Conservation (phyloP, 2,329 filamentous ascomycete species). For the Penicillium sp. region DNA sequence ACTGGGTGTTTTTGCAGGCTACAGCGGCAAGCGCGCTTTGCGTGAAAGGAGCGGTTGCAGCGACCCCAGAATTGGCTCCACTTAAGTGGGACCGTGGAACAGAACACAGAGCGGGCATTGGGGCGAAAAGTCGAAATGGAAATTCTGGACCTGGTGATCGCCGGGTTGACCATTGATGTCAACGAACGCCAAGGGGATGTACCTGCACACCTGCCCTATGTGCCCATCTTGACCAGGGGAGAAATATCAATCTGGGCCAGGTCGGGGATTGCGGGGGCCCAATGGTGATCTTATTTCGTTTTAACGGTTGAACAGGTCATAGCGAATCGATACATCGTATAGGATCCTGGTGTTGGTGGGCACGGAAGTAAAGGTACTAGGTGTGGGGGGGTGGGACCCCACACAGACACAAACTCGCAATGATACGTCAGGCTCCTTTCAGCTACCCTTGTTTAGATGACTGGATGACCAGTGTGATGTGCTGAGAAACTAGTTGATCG, state of each 20-base stretch:
- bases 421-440: slow-evolving; percentile 20
- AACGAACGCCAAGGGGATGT: not conserved
- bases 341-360: slow-evolving; percentile 1
- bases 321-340: not conserved
- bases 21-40: slow-evolving; percentile 42
- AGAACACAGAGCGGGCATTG: not conserved
- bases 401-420: not conserved
- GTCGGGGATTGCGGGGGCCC: not conserved
- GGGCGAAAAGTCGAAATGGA: not conserved
- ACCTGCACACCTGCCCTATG: slow-evolving; percentile 9
- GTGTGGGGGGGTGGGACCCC: slow-evolving; percentile 6
- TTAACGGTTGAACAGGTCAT: not conserved
- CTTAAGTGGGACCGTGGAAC: slow-evolving; percentile 17
- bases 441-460: slow-evolving; percentile 1
- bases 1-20: not conserved
- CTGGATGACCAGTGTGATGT: slow-evolving; percentile 13
- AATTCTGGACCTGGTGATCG: slow-evolving; percentile 16
- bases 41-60: slow-evolving; percentile 37
- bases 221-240: not conserved
- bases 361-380: slow-evolving; percentile 14
- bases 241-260: not conserved
- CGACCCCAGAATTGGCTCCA: slow-evolving; percentile 28
- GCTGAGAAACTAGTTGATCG: slow-evolving; percentile 3
- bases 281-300: not conserved
- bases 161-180: not conserved